Evolutionary conservation across 2,329 filamentous ascomycete species (phyloP).

Genomic region (Phialophora expanda): DNA sequence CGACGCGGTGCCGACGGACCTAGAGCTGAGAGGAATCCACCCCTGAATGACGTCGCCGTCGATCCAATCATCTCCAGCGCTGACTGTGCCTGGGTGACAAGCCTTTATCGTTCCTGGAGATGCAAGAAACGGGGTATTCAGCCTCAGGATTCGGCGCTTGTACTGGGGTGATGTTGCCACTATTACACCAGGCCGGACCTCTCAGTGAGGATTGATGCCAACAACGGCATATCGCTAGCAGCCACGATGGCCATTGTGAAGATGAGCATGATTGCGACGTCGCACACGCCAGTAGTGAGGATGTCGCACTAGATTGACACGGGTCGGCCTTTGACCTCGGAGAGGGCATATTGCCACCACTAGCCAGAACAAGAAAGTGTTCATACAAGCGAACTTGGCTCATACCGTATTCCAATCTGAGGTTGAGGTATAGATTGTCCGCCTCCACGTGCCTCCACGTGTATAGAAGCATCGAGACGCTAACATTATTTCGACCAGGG

Average conservation of each 20-base stretch:
- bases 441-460: neutral
- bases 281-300: neutral
- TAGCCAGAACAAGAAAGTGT: constrained; percentile 11
- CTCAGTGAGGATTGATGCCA: too few species aligned
- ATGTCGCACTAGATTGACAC: neutral
- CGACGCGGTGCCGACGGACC: neutral
- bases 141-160: too few species aligned
- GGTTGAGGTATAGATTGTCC: neutral
- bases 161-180: too few species aligned
- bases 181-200: too few species aligned
- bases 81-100: neutral
- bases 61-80: neutral
- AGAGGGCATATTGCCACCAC: neutral
- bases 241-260: too few species aligned
- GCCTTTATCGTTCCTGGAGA: too few species aligned
- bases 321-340: neutral
- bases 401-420: neutral
- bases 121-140: too few species aligned
- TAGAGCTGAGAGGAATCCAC: neutral
- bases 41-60: neutral
- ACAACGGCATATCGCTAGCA: neutral
- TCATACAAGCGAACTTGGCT: neutral
- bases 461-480: neutral
- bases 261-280: neutral
- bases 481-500: neutral